A percentile compares a stretch with the other conserved stretches of the same genome.
phyloP scores from a whole-genome alignment of 306 rosid species.

The Alnus glutinosa region DNA sequence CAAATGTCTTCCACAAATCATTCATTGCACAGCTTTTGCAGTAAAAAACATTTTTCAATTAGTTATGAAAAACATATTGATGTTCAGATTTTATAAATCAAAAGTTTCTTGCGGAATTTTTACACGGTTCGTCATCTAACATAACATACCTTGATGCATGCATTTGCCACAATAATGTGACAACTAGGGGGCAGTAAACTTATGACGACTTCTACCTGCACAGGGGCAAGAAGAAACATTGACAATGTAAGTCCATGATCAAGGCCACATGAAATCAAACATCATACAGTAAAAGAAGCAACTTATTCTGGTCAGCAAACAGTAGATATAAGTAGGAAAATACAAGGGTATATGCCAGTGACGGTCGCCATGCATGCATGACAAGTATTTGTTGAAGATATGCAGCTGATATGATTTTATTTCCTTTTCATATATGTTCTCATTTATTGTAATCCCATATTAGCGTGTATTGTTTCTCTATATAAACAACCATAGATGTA shows the following conservation, averaged over 20 bases:
- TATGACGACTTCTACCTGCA: conserved; percentile 88
- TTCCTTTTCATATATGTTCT: too few species aligned
- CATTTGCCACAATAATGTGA: conserved; percentile 75
- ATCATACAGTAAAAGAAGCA: neutral
- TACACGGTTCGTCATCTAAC: neutral
- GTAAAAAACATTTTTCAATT: neutral
- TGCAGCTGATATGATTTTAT: too few species aligned
- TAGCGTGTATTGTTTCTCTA: too few species aligned
- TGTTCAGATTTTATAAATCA: neutral
- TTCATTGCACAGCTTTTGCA: neutral
- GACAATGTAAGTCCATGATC: conserved; percentile 13
- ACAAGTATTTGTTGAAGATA: neutral
- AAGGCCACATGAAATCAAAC: conserved; percentile 13
- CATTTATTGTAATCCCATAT: neutral
- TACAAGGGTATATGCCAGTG: neutral
- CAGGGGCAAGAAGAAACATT: conserved; percentile 2
- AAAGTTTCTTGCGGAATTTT: neutral
- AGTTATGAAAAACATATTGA: neutral
- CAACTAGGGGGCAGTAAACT: conserved; percentile 83
- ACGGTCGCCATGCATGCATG: conserved; percentile 5
- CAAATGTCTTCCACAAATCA: neutral
- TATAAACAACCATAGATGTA: too few species aligned
- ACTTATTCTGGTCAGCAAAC: conserved; percentile 7
- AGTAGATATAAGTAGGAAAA: neutral
- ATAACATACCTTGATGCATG: conserved; percentile 81